Base-by-base conservation (phyloP, 768 basidiomycete genomes). In the Russula lepida region DNA sequence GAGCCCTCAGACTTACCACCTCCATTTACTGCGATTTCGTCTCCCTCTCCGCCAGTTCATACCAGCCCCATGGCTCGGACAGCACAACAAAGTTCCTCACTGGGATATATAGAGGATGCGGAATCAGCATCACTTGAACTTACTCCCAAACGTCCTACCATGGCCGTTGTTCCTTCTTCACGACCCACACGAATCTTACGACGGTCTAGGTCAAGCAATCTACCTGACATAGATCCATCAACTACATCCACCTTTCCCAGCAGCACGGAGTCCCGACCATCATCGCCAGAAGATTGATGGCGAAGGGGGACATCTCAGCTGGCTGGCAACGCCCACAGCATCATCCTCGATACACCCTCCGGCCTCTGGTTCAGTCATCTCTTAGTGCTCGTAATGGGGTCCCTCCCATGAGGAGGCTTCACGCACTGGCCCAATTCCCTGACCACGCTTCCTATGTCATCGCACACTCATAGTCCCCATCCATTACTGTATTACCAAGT, bases 41-140 rank as follows among this genome's bases (percentile, higher is more conserved):
- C 70, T 15, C 68, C 69, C 17, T 66, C 25, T 68, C 70, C n/a
- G 9, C 68, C 69, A 8, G 66, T 71, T 50, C 54, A 70, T 21
- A 63, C 69, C 12, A 60, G 65, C 7, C 57, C 65, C 50, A 67
- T 53, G 37, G 44, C 41, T 25, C 37, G 33, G 19, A 25, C 39
- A 25, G 27, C 13, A 28, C 25, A 21, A n/a, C 60, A 52, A 37
- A 37, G 21, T 6, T 17, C 47, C 4, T 61, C 54, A 28, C 48
- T 4, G 48, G 27, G 8, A 30, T 39, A 49, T 43, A 46, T 15
- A 30, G 28, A 49, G 6, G 51, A 43, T 19, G 51, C 28, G 41
- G 46, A 39, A 8, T 5, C 28, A 27, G 3, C n/a, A 23, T 21
- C 41, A 11, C 43, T 37, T 41, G 27, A 32, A 17, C 19, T 21